A percentile compares a stretch with the other conserved stretches of the same genome.
Evolutionary conservation across 768 basidiomycete genomes (phyloP).

Genomic region (Suillus ampliporus): DNA sequence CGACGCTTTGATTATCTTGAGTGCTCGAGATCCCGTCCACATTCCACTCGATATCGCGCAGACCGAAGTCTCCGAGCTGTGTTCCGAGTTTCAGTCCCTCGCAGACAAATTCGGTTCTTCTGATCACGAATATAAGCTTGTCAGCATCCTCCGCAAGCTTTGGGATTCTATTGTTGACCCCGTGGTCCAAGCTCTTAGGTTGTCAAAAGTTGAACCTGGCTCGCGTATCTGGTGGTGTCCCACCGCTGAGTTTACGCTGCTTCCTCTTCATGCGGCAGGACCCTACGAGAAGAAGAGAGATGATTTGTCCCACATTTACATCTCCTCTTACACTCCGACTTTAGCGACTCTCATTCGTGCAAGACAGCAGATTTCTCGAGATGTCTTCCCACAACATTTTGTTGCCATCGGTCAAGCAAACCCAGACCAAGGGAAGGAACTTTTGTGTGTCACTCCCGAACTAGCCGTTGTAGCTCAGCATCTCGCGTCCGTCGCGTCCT

Average conservation of each 20-base stretch:
- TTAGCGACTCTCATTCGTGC: conserved; percentile 16
- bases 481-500: background rate
- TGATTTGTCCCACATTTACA: conserved; percentile 4
- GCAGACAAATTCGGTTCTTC: background rate
- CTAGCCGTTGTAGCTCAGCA: background rate
- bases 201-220: background rate
- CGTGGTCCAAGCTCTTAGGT: no score
- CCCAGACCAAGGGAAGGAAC: background rate
- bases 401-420: conserved; percentile 13
- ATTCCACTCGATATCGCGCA: background rate
- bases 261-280: conserved; percentile 20
- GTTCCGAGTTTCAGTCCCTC: background rate
- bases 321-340: conserved; percentile 19
- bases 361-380: conserved; percentile 6
- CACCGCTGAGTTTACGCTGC: conserved; percentile 8
- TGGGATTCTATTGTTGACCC: conserved; percentile 1
- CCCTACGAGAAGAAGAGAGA: background rate
- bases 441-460: no score
- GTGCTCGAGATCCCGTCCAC: background rate
- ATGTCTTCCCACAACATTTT: background rate
- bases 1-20: conserved; percentile 15
- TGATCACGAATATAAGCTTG: background rate
- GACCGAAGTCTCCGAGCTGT: background rate
- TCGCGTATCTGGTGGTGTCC: conserved; percentile 19
- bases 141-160: background rate